A percentile compares a stretch with the other conserved stretches of the same genome.
These are phyloP conservation scores for Turritis glabra DNA, from an alignment of 345 rosid species.

Conservation along the genomic window DNA sequence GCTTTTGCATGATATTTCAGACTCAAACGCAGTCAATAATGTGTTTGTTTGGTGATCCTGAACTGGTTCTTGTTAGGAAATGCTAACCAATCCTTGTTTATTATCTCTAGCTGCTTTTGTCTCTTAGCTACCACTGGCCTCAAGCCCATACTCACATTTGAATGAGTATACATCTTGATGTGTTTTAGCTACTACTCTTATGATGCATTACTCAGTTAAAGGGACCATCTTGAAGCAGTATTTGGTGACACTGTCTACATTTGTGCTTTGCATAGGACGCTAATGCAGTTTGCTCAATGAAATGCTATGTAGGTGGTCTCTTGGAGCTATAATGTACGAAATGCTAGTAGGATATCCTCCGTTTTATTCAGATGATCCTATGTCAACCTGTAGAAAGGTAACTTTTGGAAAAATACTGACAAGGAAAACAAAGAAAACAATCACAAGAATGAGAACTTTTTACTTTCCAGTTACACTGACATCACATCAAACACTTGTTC, in stretches of 20 bases:
- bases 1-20: background rate
- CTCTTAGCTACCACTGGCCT: background rate
- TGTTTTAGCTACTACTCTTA: constrained; percentile 1
- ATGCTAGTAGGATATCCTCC: constrained; percentile 99
- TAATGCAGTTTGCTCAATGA: constrained; percentile 15
- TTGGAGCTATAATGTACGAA: constrained; percentile 96
- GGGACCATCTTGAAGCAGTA: background rate
- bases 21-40: background rate
- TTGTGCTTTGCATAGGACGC: constrained; percentile 2
- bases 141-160: background rate
- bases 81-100: background rate
- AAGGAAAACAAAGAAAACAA: background rate
- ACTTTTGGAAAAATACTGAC: background rate
- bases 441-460: background rate
- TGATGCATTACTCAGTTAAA: background rate
- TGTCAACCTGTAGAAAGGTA: constrained; percentile 97
- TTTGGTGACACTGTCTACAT: background rate
- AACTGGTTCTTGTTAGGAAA: background rate
- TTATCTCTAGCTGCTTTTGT: background rate
- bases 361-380: constrained; percentile 96
- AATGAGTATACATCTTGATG: background rate
- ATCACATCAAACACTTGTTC: background rate
- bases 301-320: constrained; percentile 82
- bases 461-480: background rate
- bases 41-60: background rate